Evolutionary conservation across 805 yeast genomes (phyloP).

Genomic region (Tetrapisispora arboricola): DNA sequence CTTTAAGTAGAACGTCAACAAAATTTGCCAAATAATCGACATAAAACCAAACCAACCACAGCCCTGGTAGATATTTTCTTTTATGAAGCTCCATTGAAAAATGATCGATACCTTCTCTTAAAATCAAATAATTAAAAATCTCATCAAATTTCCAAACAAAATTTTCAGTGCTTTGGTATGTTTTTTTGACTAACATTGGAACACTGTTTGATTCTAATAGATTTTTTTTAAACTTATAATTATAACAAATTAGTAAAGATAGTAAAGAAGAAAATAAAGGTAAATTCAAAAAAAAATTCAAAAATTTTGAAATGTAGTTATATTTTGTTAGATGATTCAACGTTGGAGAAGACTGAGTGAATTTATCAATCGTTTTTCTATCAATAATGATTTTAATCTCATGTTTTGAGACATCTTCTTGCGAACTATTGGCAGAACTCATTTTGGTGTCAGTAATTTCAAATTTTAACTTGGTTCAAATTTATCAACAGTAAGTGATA

Average conservation of each 20-base stretch:
- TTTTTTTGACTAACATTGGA: slow-evolving; percentile 12
- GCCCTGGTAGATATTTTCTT: slow-evolving; percentile 10
- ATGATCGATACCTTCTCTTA: slow-evolving; percentile 25
- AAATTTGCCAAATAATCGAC: slow-evolving; percentile 26
- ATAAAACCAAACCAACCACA: slow-evolving; percentile 22
- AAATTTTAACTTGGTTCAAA: not conserved
- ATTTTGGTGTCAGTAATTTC: not conserved
- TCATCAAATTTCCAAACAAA: slow-evolving; percentile 14
- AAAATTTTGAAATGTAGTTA: slow-evolving; percentile 8
- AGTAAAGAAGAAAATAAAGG: slow-evolving; percentile 13
- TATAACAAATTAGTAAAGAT: slow-evolving; percentile 8
- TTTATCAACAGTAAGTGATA: too few relatives aligned
- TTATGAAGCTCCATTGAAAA: slow-evolving; percentile 10
- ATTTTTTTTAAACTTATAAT: slow-evolving; percentile 7
- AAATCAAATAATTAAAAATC: slow-evolving; percentile 18
- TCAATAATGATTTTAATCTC: slow-evolving; percentile 15
- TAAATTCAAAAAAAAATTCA: slow-evolving; percentile 11
- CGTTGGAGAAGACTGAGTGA: slow-evolving; percentile 21
- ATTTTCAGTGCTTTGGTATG: slow-evolving; percentile 9
- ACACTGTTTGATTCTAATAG: slow-evolving; percentile 15
- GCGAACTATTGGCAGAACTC: slow-evolving; percentile 1
- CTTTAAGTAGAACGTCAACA: slow-evolving; percentile 20
- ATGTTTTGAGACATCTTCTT: slow-evolving; percentile 5
- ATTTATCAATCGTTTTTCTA: slow-evolving; percentile 16
- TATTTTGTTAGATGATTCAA: slow-evolving; percentile 19